Conservation (phyloP, 345 rosid species). For the Salix suchowensis region DNA sequence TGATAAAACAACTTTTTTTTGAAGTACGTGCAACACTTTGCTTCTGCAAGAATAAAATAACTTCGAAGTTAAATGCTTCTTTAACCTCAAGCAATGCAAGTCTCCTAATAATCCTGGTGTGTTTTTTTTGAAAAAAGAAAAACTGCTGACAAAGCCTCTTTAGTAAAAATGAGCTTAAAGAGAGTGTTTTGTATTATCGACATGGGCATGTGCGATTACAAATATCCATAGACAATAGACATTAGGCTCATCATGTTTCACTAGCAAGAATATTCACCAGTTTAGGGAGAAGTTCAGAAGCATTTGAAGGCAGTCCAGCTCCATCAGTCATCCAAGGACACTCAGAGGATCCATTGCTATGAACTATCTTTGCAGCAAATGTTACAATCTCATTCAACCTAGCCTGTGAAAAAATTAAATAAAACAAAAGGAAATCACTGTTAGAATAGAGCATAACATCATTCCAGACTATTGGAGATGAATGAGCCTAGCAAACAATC, state of each 20-base stretch:
- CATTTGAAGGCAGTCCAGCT: slow-evolving; percentile 84
- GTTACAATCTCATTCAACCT: slow-evolving; percentile 86
- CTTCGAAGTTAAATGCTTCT: background rate
- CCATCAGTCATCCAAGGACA: slow-evolving; percentile 98
- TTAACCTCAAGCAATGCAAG: background rate
- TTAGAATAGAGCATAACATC: background rate
- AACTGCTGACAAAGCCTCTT: background rate
- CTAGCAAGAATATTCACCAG: slow-evolving; percentile 41
- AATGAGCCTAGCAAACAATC: background rate
- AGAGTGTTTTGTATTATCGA: background rate
- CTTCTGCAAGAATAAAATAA: background rate
- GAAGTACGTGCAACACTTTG: background rate
- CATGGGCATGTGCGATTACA: background rate
- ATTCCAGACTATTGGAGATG: background rate
- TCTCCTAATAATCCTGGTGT: background rate
- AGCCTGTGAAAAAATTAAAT: slow-evolving; percentile 44
- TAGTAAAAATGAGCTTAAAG: background rate
- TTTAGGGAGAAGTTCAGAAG: slow-evolving; percentile 65
- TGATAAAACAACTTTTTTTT: background rate
- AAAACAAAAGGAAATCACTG: slow-evolving; percentile 2
- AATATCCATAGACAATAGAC: background rate
- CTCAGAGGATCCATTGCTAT: slow-evolving; percentile 50
- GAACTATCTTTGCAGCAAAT: slow-evolving; percentile 43
- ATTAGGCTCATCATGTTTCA: background rate
- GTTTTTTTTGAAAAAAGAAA: too few relatives aligned